Evolutionary conservation across 1,284 basidiomycete genomes (phyloP).

Genomic region (Ustilago trichophora): DNA sequence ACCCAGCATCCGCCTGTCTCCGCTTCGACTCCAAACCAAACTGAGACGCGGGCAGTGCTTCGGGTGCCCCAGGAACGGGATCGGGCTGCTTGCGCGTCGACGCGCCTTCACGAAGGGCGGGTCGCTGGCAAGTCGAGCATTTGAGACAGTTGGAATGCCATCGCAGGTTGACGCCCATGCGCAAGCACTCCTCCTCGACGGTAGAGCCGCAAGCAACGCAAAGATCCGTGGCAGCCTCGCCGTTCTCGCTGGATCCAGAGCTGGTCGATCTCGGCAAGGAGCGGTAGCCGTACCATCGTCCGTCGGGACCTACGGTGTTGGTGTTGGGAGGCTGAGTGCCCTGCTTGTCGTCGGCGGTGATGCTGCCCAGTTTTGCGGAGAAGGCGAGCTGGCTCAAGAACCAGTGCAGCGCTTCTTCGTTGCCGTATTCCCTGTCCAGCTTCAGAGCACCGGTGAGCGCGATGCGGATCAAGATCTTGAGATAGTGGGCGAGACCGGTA

Average conservation of each 20-base stretch:
- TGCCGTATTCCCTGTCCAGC: constrained; percentile 87
- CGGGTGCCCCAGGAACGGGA: constrained; percentile 27
- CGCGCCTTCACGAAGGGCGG: constrained; percentile 31
- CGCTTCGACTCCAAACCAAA: constrained; percentile 57
- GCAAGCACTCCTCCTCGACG: constrained; percentile 95
- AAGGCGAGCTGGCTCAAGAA: constrained; percentile 93
- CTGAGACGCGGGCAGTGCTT: constrained; percentile 44
- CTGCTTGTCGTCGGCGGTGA: constrained; percentile 47
- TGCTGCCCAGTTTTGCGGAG: constrained; percentile 71
- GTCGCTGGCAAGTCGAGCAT: constrained; percentile 76
- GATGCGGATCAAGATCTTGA: constrained; percentile 98
- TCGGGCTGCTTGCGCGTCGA: constrained; percentile 37
- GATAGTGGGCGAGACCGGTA: constrained; percentile 96
- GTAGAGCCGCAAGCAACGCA: constrained; percentile 88
- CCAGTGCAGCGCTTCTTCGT: constrained; percentile 82
- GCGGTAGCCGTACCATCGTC: constrained; percentile 59
- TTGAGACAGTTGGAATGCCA: constrained; percentile 95
- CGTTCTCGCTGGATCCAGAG: constrained; percentile 38
- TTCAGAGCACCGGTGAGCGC: constrained; percentile 94
- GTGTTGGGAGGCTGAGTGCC: constrained; percentile 45
- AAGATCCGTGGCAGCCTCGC: constrained; percentile 74
- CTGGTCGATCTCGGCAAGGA: constrained; percentile 59
- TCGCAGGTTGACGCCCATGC: constrained; percentile 89
- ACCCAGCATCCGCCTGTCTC: constrained; percentile 11
- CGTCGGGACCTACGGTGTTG: constrained; percentile 41